Conservation (phyloP, 306 rosid genomes). For the Pyrus communis region DNA sequence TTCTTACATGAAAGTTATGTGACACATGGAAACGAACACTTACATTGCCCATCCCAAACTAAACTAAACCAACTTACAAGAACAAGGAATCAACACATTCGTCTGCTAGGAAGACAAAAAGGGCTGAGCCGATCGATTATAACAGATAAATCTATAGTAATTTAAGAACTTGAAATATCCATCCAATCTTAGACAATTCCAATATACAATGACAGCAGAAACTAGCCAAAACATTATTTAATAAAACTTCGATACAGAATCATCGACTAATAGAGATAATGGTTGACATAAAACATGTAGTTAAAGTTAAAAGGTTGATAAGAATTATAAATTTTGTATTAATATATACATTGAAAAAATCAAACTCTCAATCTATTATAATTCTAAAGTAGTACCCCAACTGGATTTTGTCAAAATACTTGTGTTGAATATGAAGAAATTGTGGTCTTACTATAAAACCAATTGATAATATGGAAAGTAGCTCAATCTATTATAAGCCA, state of each 20-base stretch:
- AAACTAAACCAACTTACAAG: not conserved
- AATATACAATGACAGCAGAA: not conserved
- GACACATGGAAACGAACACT: not conserved
- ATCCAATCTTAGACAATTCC: not conserved
- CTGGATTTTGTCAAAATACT: not conserved
- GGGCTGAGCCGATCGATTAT: not conserved
- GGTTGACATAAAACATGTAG: not conserved
- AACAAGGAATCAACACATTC: not conserved
- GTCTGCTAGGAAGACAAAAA: not conserved
- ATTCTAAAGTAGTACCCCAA: not conserved
- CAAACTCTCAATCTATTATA: not conserved
- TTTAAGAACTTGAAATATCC: not conserved
- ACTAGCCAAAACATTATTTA: not conserved
- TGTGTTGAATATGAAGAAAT: too few relatives aligned
- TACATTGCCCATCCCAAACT: not conserved
- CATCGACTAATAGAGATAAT: not conserved
- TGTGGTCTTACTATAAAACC: too few relatives aligned
- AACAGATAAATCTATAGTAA: not conserved
- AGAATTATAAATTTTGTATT: too few relatives aligned
- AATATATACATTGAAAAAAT: not conserved
- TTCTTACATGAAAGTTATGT: not conserved
- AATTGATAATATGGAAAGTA: too few relatives aligned
- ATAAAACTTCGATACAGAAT: not conserved
- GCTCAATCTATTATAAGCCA: too few relatives aligned
- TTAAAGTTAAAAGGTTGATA: not conserved